Evolutionary conservation across 768 basidiomycete species (phyloP).

Genomic region (Imleria badia): DNA sequence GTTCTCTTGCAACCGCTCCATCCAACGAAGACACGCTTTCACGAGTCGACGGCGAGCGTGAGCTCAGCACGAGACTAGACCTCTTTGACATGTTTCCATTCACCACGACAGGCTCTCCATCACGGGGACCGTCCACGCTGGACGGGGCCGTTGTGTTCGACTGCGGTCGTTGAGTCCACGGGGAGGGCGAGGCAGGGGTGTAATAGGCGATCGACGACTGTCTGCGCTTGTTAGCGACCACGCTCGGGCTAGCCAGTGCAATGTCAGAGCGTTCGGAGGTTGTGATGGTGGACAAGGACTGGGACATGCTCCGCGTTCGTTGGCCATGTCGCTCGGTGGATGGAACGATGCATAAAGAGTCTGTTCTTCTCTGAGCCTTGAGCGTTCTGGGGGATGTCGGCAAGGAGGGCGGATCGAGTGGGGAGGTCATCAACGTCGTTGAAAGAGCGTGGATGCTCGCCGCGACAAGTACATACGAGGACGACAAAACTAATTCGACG

Average conservation of each 20-base stretch:
- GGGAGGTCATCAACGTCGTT: neutral
- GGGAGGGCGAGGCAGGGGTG: conserved; percentile 27
- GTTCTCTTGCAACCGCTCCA: conserved; percentile 10
- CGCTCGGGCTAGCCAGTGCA: neutral
- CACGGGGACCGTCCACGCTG: neutral
- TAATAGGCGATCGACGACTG: conserved; percentile 32
- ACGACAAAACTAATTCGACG: neutral
- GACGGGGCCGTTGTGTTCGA: conserved; percentile 1
- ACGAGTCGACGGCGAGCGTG: conserved; percentile 14
- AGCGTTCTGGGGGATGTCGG: conserved; percentile 19
- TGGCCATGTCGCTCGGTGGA: neutral
- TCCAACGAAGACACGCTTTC: conserved; percentile 21
- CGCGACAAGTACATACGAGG: neutral
- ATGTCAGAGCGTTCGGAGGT: neutral
- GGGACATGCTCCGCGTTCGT: conserved; percentile 6
- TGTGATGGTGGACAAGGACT: neutral
- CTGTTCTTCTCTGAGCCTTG: conserved; percentile 8
- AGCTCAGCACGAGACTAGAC: conserved; percentile 20
- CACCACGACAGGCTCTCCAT: neutral
- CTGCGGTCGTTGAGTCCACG: conserved; percentile 16
- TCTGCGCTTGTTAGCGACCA: conserved; percentile 13
- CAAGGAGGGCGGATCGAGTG: conserved; percentile 10
- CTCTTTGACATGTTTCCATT: conserved; percentile 16
- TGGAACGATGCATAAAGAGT: neutral
- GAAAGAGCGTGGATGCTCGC: neutral